Evolutionary conservation across 306 rosid species (phyloP).

Genomic region (Carpinus fangiana): DNA sequence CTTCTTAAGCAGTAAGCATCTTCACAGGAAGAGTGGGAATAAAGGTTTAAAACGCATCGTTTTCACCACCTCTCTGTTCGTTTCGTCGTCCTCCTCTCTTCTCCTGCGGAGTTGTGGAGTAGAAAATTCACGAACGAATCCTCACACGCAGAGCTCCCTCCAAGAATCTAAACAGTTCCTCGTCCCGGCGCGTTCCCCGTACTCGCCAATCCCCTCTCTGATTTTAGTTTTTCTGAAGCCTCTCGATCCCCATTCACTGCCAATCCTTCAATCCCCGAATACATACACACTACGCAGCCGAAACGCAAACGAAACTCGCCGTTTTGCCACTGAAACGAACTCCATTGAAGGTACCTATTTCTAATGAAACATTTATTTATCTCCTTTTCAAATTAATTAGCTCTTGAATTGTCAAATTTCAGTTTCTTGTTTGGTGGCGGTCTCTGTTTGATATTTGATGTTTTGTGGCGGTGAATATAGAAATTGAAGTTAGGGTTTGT

Average conservation of each 20-base stretch:
- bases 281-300: slow-evolving; percentile 4
- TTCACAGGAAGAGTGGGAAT: slow-evolving; percentile 22
- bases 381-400: slow-evolving; percentile 1
- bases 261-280: slow-evolving; percentile 20
- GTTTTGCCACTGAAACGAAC: slow-evolving; percentile 15
- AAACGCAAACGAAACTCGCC: not conserved
- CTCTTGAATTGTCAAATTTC: slow-evolving; percentile 21
- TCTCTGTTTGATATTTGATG: slow-evolving; percentile 10
- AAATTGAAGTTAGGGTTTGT: slow-evolving; percentile 57
- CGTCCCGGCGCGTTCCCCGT: slow-evolving; percentile 36
- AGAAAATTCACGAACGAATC: slow-evolving; percentile 36
- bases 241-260: slow-evolving; percentile 29
- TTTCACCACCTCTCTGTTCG: slow-evolving; percentile 5
- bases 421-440: not conserved
- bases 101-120: slow-evolving; percentile 13
- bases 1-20: not conserved
- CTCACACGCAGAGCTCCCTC: slow-evolving; percentile 44
- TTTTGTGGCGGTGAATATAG: slow-evolving; percentile 2
- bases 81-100: slow-evolving; percentile 23
- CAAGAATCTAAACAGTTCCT: slow-evolving; percentile 44
- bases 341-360: slow-evolving; percentile 37
- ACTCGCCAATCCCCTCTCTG: slow-evolving; percentile 24
- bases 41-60: slow-evolving; percentile 58
- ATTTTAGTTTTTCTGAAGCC: slow-evolving; percentile 13
- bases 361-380: not conserved